Percentiles rank a stretch among this genome's conserved stretches.
Evolutionary conservation across 2,329 filamentous ascomycete genomes (phyloP).

Genomic region (Ophiostoma populinum): DNA sequence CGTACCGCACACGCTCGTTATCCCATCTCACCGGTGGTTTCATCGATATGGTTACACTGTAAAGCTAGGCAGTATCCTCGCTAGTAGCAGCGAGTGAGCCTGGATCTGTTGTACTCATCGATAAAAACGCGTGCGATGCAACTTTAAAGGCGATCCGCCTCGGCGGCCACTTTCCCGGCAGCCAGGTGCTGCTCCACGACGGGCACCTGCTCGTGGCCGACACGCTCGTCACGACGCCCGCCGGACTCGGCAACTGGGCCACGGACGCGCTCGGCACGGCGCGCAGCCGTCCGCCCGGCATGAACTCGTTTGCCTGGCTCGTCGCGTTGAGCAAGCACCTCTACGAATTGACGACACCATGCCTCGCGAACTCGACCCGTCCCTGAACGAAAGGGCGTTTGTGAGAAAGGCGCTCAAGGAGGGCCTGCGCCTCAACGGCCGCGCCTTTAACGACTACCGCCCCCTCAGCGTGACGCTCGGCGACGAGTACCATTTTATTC

Average conservation of each 20-base stretch:
- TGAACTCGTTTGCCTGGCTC: constrained; percentile 37
- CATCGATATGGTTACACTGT: too few relatives aligned
- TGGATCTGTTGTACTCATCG: too few relatives aligned
- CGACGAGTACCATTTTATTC: constrained; percentile 78
- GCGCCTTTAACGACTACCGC: constrained; percentile 64
- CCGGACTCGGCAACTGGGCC: constrained; percentile 31
- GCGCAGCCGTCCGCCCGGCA: constrained; percentile 22
- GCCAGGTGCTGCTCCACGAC: constrained; percentile 46
- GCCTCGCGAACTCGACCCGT: constrained; percentile 86
- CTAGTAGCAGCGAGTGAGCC: too few relatives aligned
- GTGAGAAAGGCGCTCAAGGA: constrained; percentile 68
- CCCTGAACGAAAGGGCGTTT: constrained; percentile 75
- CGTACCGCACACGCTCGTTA: too few relatives aligned
- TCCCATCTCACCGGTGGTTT: too few relatives aligned
- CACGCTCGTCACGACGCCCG: constrained; percentile 54
- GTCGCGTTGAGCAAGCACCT: not conserved
- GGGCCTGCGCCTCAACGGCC: constrained; percentile 68
- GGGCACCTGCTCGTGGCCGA: constrained; percentile 56
- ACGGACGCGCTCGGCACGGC: constrained; percentile 22
- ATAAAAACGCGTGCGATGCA: too few relatives aligned
- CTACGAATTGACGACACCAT: constrained; percentile 30
- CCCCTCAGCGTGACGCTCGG: constrained; percentile 65
- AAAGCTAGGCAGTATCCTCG: too few relatives aligned
- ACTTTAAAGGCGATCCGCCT: constrained; percentile 48
- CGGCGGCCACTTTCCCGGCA: constrained; percentile 68